Base-by-base conservation (phyloP, 768 basidiomycete species). In the Mycena latifolia region DNA sequence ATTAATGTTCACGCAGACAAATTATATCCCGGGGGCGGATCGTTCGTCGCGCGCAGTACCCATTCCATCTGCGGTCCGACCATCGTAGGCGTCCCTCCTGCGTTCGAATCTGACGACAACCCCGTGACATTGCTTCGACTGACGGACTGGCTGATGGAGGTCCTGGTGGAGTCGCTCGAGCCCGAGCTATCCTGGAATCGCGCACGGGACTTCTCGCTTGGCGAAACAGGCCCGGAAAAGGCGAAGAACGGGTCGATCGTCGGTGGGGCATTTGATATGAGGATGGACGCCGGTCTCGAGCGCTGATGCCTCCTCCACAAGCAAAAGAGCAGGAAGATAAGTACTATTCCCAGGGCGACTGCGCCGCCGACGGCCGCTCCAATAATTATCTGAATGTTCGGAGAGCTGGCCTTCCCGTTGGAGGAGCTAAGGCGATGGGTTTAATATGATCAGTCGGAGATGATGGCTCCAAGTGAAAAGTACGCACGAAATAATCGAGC, bases 1-100 rank as follows among this genome's bases (percentile, higher is more conserved):
- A n/a, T n/a, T 39, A 14, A 39, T 14, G 17, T 24, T 48, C 47
- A 48, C 2, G 22, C 47, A 28, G 47, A 28, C 5, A 28, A n/a
- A 55, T 41, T 27, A 31, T 67, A 67, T 27, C 28, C 50, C 22
- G 66, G 66, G 5, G 61, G 66, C n/a, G n/a, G n/a, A n/a, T n/a
- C n/a, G n/a, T n/a, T n/a, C n/a, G n/a, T n/a, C n/a, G n/a, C n/a
- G n/a, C n/a, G n/a, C n/a, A n/a, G n/a, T n/a, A n/a, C n/a, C n/a
- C n/a, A n/a, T n/a, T n/a, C n/a, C n/a, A n/a, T n/a, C n/a, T n/a
- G n/a, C n/a, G n/a, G n/a, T n/a, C n/a, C n/a, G n/a, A n/a, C n/a
- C n/a, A n/a, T n/a, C n/a, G n/a, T n/a, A n/a, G n/a, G n/a, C n/a
- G n/a, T n/a, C n/a, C n/a, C n/a, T n/a, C n/a, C n/a, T n/a, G n/a